Evolutionary conservation across 495 filamentous ascomycete genomes (phyloP).

Genomic region (Jackrogersella minutella): DNA sequence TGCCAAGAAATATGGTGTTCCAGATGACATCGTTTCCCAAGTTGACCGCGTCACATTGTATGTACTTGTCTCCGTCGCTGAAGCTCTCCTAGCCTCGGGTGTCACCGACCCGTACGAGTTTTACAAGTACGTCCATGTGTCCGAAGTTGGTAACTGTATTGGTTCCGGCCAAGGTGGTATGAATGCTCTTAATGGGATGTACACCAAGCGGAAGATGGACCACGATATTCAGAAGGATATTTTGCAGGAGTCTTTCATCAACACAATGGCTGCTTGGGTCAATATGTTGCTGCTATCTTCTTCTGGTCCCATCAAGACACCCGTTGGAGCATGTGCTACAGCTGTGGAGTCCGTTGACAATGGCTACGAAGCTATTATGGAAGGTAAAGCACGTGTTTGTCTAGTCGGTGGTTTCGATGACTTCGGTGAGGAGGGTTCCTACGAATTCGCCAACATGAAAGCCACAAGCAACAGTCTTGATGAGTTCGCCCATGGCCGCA

Average conservation of each 20-base stretch:
- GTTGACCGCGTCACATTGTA: conserved; percentile 96
- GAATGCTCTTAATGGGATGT: conserved; percentile 92
- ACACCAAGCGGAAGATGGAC: conserved; percentile 95
- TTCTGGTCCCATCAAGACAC: conserved; percentile 97
- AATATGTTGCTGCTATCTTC: conserved; percentile 98
- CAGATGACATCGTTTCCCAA: conserved; percentile 96
- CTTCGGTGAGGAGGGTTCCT: conserved; percentile 98
- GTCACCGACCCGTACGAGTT: conserved; percentile 99
- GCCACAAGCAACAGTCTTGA: conserved; percentile 97
- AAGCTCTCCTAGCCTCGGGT: conserved; percentile 88
- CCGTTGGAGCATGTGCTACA: conserved; percentile 96
- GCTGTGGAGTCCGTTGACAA: conserved; percentile 97
- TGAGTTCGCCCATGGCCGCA: conserved; percentile 93
- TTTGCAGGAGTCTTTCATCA: conserved; percentile 99
- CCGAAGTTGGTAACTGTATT: conserved; percentile 97
- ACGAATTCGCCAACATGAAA: conserved; percentile 99
- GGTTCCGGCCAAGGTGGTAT: conserved; percentile 98
- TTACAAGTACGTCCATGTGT: conserved; percentile 99
- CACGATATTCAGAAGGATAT: conserved; percentile 99
- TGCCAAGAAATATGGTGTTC: conserved; percentile 91
- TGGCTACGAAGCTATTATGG: conserved; percentile 96
- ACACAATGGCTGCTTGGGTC: conserved; percentile 99
- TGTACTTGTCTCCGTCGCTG: conserved; percentile 90
- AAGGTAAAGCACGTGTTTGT: conserved; percentile 96
- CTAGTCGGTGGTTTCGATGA: conserved; percentile 99